Evolutionary conservation across 176 grass and related monocot genomes (phyloP), one percentile per base, ranked within the genome.

Genomic region (Cenchrus purpureus): DNA sequence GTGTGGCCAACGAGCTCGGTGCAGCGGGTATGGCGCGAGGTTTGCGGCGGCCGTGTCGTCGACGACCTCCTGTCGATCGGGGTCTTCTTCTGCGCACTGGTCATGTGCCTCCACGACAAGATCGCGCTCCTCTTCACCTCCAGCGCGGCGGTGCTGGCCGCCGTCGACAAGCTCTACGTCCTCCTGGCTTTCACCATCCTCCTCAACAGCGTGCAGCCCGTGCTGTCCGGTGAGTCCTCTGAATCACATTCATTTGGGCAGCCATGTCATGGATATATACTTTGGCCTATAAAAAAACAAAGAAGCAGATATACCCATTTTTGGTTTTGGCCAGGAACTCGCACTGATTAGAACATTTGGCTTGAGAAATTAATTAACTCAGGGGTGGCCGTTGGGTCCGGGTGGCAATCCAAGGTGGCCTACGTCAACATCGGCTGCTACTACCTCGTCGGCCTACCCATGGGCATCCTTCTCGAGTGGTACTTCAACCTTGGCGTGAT

Each of bases 1-100:
- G 95, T n/a, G 95, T 97, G 61, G 95, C 95, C 6, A 97, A 97
- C 81, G 95, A 97, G 90, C 90, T 97, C 0, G 95, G 95, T 4
- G 86, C 16, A 94, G 94, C 28, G 95, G 92, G 10, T 92, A 85
- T 61, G 90, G 86, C 11, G 90, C 95, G 4, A 83, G 83, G 78
- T 97, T 97, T 74, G 90, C 95, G 34, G 92, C 92, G 1, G 86
- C 81, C 15, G 95, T 97, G 51, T 91, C 95, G 8, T 80, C 88
- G 45, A 9, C 66, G 57, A 97, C 95, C 0, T 97, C 95, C 71
- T 94, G 32, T 83, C 87, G 58, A 97, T 97, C 46, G 95, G 95
- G 71, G 80, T 97, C 82, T 92, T 94, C 90, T 94, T 97, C 83
- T 97, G 95, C 66, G 86, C 77, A 61, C 69, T 97, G 6, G 86